Evolutionary conservation across 2,329 filamentous ascomycete species (phyloP).

Genomic region (Exophiala sideris): DNA sequence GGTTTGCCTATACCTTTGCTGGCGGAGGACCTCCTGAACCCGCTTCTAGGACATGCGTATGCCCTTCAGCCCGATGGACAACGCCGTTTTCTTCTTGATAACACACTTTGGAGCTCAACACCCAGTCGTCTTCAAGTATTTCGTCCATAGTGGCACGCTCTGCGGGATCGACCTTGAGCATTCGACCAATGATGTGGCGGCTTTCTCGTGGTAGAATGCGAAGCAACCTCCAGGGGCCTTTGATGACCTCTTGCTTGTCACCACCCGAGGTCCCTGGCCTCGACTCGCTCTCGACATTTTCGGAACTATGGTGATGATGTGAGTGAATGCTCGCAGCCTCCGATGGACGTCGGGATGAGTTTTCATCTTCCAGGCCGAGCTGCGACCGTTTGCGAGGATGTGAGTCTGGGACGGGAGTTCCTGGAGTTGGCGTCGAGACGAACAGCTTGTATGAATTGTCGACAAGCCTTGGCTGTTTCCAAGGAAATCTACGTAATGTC

Average conservation of each 20-base stretch:
- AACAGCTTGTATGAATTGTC: slow-evolving; percentile 97
- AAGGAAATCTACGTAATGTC: slow-evolving; percentile 90
- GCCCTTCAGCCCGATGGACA: slow-evolving; percentile 69
- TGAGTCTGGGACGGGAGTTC: slow-evolving; percentile 47
- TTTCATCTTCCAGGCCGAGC: slow-evolving; percentile 15
- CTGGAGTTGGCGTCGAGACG: slow-evolving; percentile 76
- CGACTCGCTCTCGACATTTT: slow-evolving; percentile 10
- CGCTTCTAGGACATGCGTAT: slow-evolving; percentile 82
- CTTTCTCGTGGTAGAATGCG: slow-evolving; percentile 85
- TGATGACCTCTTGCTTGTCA: slow-evolving; percentile 73
- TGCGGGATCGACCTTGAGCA: slow-evolving; percentile 85
- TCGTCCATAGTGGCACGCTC: slow-evolving; percentile 81
- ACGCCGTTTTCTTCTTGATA: slow-evolving; percentile 70
- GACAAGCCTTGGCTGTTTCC: slow-evolving; percentile 87
- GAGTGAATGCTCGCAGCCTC: slow-evolving; percentile 22
- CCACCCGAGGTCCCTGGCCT: slow-evolving; percentile 20
- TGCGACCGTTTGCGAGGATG: slow-evolving; percentile 33
- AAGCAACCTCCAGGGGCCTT: slow-evolving; percentile 86
- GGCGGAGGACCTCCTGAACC: slow-evolving; percentile 33
- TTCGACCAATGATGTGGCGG: slow-evolving; percentile 81
- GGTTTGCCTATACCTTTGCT: slow-evolving; percentile 22
- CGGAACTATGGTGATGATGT: slow-evolving; percentile 24
- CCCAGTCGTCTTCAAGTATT: slow-evolving; percentile 84
- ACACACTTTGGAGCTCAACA: slow-evolving; percentile 80
- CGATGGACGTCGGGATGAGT: slow-evolving; percentile 9